Evolutionary conservation across 495 filamentous ascomycete species (phyloP), one percentile per base, ranked within the genome.

Genomic region (Penicillium parvum): DNA sequence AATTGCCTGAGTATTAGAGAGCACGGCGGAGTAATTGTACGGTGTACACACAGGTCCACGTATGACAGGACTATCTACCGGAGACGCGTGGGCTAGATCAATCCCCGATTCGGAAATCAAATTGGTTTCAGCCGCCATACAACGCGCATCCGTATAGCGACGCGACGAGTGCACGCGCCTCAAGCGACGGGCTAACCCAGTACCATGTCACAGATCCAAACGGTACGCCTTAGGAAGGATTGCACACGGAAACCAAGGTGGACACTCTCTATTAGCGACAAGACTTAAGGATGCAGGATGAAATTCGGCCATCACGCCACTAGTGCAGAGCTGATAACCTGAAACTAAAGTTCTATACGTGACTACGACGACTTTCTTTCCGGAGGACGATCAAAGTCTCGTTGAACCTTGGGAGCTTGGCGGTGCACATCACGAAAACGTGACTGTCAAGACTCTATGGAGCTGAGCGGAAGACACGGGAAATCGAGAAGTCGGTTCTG

Each of bases 201-300:
- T 56, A 45, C 53, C 49, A 49, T 57, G 45, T 52, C 49, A 52
- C 42, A 47, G 37, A 57, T 41, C 41, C 27, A 15, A 27, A 11
- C 39, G 37, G 37, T 43, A 29, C 41, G 32, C 18, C 36, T 15
- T 8, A 27, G n/a, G n/a, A n/a, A n/a, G n/a, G n/a, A n/a, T n/a
- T n/a, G n/a, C n/a, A n/a, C n/a, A n/a, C n/a, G n/a, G n/a, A n/a
- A n/a, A n/a, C n/a, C 25, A 27, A 8, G 16, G 28, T 30, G 28
- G 28, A 16, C 12, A 14, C n/a, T 33, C 10, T 22, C 28, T 26
- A 15, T 16, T 23, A 15, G 30, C 33, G 32, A 15, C n/a, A 36
- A 41, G 29, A 19, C n/a, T n/a, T n/a, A 25, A 32, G 19, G 38
- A 17, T 40, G 38, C 27, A 40, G 18, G 19, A 15, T 16, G 28